Evolutionary conservation across 352 stramenopile species (phyloP).

Genomic region (Elongisporangium anandrum): DNA sequence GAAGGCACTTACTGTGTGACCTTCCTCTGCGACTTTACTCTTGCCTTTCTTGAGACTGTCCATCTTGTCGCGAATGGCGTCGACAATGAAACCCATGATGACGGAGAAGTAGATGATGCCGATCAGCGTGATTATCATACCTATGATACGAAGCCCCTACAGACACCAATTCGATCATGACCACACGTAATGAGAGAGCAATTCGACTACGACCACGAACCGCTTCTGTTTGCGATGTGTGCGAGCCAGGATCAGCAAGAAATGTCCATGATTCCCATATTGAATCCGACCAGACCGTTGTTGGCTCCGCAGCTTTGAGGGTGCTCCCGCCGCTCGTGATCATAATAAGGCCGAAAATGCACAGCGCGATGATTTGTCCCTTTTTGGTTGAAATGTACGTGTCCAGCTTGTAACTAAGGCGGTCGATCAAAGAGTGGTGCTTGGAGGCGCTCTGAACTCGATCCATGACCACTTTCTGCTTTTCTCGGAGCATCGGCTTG

Average conservation of each 20-base stretch:
- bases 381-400: conserved; percentile 57
- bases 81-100: conserved; percentile 88
- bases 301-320: conserved; percentile 30
- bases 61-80: conserved; percentile 86
- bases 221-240: conserved; percentile 29
- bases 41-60: conserved; percentile 88
- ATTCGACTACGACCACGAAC: conserved; percentile 7
- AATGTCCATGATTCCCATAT: conserved; percentile 68
- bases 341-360: conserved; percentile 35
- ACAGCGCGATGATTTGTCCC: conserved; percentile 51
- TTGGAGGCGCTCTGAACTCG: background rate
- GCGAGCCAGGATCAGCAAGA: conserved; percentile 43
- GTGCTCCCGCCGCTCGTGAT: conserved; percentile 38
- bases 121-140: conserved; percentile 53
- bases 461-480: background rate
- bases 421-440: conserved; percentile 33
- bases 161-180: background rate
- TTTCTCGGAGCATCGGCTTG: too few relatives aligned
- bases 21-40: conserved; percentile 70
- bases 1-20: conserved; percentile 56
- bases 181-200: background rate
- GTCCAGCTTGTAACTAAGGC: conserved; percentile 49
- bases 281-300: conserved; percentile 26
- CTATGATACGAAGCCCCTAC: conserved; percentile 49
- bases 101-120: conserved; percentile 87